Evolutionary conservation across 2,329 filamentous ascomycete species (phyloP).

Genomic region (Aspergillus proliferans): DNA sequence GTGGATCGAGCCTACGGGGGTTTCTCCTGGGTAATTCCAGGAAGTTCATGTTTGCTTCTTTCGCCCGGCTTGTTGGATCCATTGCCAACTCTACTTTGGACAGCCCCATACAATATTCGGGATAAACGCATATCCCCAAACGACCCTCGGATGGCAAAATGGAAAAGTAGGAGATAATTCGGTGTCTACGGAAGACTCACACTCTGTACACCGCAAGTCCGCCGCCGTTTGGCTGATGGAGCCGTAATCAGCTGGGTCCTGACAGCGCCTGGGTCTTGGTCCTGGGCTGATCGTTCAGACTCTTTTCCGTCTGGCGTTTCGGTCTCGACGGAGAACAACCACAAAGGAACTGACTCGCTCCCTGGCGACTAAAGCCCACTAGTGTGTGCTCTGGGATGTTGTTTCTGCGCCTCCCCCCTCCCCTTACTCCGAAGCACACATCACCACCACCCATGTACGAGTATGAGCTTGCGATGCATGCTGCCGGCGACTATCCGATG

Average conservation of each 20-base stretch:
- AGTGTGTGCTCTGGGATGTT: not conserved
- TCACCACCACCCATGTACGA: too few species aligned
- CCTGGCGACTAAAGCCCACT: not conserved
- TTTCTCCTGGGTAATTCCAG: slow-evolving; percentile 5
- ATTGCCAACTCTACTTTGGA: not conserved
- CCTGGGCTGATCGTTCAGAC: not conserved
- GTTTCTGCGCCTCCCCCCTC: too few species aligned
- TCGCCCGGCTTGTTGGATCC: not conserved
- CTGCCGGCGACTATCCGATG: too few species aligned
- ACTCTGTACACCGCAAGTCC: not conserved
- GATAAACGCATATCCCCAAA: not conserved
- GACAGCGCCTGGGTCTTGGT: not conserved
- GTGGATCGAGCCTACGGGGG: slow-evolving; percentile 10
- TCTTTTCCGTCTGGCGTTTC: not conserved
- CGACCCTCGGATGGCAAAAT: not conserved
- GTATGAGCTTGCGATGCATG: too few species aligned
- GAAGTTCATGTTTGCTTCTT: not conserved
- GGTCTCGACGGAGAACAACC: not conserved
- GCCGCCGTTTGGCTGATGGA: not conserved
- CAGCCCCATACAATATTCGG: not conserved
- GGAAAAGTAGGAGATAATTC: not conserved
- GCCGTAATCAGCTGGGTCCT: not conserved
- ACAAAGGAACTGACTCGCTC: not conserved
- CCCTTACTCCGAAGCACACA: too few species aligned
- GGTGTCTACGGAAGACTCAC: not conserved